Base-by-base conservation (phyloP, 2,329 filamentous ascomycete species). In the Diaporthe destruens region DNA sequence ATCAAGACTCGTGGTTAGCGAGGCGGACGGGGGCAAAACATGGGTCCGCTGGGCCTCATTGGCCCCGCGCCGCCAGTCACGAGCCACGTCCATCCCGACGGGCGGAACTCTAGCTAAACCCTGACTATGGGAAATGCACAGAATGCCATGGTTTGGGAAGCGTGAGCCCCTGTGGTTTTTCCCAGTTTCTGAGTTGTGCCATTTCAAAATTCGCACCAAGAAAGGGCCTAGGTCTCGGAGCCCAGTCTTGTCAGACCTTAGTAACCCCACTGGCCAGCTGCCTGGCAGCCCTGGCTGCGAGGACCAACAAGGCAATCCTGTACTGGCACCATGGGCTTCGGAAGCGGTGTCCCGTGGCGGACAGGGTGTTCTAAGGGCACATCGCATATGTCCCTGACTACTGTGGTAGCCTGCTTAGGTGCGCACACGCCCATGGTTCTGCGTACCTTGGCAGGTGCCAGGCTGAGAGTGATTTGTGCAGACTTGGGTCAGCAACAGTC, bases 1-100 rank as follows among this genome's bases (percentile, higher is more conserved):
- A 70, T 70, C 68, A 53, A 59, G 55, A 61, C 55, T 53, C 12
- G 39, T n/a, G n/a, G 47, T 61, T 61, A 59, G 55, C 59, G 55
- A 70, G 57, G 68, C 68, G 68, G 32, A 59, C 68, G 34, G 55
- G 14, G 44, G 44, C 20, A 61, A 23, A 18, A 53, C 68, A 55
- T 25, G 36, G 23, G 57, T 59, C 55, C 34, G 55, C 68, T 18
- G 47, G 14, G 42, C 47, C 47, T 44, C 55, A 63, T 59, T 70
- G 68, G 68, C 47, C 39, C 68, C 57, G 68, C 32, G 55, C 42
- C 32, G 34, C 53, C 47, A 34, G 20, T 61, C 44, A 70, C 68
- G 68, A 70, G 55, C 44, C 55, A 70, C 55, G 47, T 42, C 68
- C 44, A 61, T 49, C 65, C 49, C 39, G 36, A 56, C 36, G 65